phyloP scores from a whole-genome alignment of 345 rosid genomes.

The Camelina sativa region DNA sequence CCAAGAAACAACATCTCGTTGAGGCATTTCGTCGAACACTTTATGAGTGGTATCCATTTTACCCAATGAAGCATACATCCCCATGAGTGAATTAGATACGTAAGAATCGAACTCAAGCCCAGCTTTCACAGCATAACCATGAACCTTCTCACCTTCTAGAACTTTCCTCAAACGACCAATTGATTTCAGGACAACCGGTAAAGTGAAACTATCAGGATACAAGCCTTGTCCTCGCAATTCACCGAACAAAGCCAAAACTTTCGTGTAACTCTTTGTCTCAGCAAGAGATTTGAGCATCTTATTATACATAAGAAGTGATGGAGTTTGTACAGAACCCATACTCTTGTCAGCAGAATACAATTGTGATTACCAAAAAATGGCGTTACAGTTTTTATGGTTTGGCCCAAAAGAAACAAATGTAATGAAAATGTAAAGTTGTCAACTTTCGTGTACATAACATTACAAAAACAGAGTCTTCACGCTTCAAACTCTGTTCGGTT shows the following conservation, averaged over 20 bases:
- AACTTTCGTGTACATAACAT: background rate
- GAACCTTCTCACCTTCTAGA: conserved; percentile 54
- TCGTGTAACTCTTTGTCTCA: conserved; percentile 46
- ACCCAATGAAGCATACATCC: conserved; percentile 63
- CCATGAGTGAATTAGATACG: conserved; percentile 67
- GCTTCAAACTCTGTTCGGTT: background rate
- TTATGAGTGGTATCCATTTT: conserved; percentile 41
- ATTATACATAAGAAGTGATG: conserved; percentile 58
- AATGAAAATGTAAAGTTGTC: background rate
- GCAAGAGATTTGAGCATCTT: conserved; percentile 63
- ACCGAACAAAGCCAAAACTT: conserved; percentile 53
- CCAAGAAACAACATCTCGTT: conserved; percentile 72
- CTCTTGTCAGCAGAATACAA: background rate
- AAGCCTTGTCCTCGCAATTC: conserved; percentile 57
- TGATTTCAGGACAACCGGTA: conserved; percentile 64
- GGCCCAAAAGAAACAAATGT: background rate
- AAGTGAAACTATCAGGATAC: conserved; percentile 77
- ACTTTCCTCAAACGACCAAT: conserved; percentile 46
- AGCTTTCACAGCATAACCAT: conserved; percentile 59
- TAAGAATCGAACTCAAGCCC: conserved; percentile 66
- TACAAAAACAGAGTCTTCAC: background rate
- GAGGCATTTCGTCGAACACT: conserved; percentile 76
- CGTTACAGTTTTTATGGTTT: background rate
- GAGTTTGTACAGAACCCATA: conserved; percentile 37
- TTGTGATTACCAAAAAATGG: background rate